phyloP scores from a whole-genome alignment of 805 yeast genomes.

The Teunomyces tritomae region DNA sequence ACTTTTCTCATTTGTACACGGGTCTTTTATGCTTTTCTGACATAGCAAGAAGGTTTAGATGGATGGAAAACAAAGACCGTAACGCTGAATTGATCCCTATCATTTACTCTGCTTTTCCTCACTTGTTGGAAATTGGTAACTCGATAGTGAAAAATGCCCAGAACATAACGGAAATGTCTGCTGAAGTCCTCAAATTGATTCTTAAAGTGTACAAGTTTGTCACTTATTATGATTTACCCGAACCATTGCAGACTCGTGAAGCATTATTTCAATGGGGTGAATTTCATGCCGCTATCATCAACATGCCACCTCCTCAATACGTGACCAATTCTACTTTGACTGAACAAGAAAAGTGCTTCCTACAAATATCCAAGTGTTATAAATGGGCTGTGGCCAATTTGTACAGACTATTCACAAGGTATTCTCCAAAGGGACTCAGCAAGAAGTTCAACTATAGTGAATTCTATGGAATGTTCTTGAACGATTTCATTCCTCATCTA shows the following conservation, averaged over 20 bases:
- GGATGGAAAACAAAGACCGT: conserved; percentile 54
- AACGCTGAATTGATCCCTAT: conserved; percentile 38
- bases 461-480: conserved; percentile 54
- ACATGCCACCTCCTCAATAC: conserved; percentile 54
- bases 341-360: conserved; percentile 55
- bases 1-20: conserved; percentile 44
- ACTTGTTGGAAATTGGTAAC: conserved; percentile 63
- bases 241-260: conserved; percentile 50
- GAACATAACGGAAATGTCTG: conserved; percentile 37
- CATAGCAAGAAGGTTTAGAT: conserved; percentile 67
- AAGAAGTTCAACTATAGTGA: conserved; percentile 54
- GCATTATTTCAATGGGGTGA: conserved; percentile 66
- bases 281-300: conserved; percentile 68
- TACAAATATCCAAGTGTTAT: conserved; percentile 62
- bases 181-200: conserved; percentile 72
- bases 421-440: conserved; percentile 51
- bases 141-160: conserved; percentile 34
- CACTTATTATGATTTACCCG: conserved; percentile 71
- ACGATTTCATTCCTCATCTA: conserved; percentile 70
- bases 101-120: conserved; percentile 59
- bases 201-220: conserved; percentile 77
- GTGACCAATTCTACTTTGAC: conserved; percentile 51
- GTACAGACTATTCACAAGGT: conserved; percentile 66
- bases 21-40: conserved; percentile 73
- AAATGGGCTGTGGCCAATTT: conserved; percentile 86